phyloP scores from a whole-genome alignment of 768 basidiomycete genomes.

The Kwoniella sp. region DNA sequence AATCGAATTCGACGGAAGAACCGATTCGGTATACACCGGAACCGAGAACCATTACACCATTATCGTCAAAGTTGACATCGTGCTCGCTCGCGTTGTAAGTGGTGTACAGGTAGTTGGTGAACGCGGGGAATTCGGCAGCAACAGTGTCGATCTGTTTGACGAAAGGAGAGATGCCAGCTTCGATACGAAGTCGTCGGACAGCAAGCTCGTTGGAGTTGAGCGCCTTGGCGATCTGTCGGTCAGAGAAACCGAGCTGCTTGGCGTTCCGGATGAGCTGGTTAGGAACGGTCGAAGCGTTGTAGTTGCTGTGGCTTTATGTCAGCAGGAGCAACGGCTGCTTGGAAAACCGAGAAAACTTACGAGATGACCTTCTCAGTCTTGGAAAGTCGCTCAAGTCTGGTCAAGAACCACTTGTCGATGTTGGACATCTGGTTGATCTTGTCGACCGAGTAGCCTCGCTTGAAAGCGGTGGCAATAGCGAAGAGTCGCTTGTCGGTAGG shows the following conservation, averaged over 20 bases:
- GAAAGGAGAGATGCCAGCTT: conserved; percentile 77
- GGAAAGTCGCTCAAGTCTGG: conserved; percentile 78
- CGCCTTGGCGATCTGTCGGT: conserved; percentile 79
- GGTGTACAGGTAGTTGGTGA: conserved; percentile 97
- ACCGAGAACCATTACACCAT: conserved; percentile 94
- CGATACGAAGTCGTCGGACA: conserved; percentile 84
- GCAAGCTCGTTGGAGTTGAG: conserved; percentile 90
- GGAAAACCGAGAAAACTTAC: conserved; percentile 60
- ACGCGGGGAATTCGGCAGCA: conserved; percentile 97
- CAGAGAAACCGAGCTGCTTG: conserved; percentile 95
- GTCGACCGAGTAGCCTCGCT: conserved; percentile 88
- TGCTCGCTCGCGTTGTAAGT: conserved; percentile 97
- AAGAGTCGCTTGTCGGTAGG: conserved; percentile 98
- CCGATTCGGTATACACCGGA: conserved; percentile 99
- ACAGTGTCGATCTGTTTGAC: conserved; percentile 99
- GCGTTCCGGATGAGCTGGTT: conserved; percentile 70
- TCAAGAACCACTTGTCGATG: conserved; percentile 98
- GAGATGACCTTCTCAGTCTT: conserved; percentile 74
- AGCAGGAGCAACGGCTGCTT: neutral
- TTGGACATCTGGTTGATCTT: conserved; percentile 97
- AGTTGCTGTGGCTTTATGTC: conserved; percentile 59
- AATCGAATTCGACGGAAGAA: conserved; percentile 98
- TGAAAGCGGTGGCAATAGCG: conserved; percentile 90
- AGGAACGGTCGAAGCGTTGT: conserved; percentile 68
- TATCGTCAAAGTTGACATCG: conserved; percentile 83